Evolutionary conservation across 2,329 filamentous ascomycete genomes (phyloP), one percentile per base, ranked within the genome.

Genomic region (Acephala macrosclerotiorum): DNA sequence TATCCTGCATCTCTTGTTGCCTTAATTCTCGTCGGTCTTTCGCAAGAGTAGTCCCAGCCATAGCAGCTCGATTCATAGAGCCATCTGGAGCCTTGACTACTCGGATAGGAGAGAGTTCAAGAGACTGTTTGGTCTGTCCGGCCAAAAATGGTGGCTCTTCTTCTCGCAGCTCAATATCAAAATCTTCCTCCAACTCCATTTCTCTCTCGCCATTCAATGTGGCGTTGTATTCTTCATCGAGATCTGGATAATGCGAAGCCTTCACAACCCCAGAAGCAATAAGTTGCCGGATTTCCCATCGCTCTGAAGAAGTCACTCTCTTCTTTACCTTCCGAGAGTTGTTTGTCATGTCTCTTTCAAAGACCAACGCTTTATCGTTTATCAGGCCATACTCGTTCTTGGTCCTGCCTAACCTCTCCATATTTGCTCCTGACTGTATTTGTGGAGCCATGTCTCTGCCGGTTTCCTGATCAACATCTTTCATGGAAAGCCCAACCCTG

Each of bases 71-170:
- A 77, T 99, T 99, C 79, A 99, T 89, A 3, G 95, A 98, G n/a
- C 96, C 96, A 78, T 99, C 96, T 0, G 96, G 96, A 1, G 96
- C 96, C 79, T 98, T 98, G 73, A 99, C 93, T 25, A 99, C 94
- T 70, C 96, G 87, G 68, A 99, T 99, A 0, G 96, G 96, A 1
- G 94, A 97, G 3, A 99, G 81, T 75, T 99, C 96, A 9, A 99
- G 84, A 11, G 94, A 97, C 76, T 97, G 94, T 76, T 97, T 97
- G 0, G 96, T 99, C 78, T 99, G 96, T 3, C 96, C 96, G 16
- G 93, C 92, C 68, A 99, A 80, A 82, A 99, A 99, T 0, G 96
- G 96, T 0, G 96, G 96, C 75, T 99, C 96, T 73, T 99, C 96
- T 68, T 99, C 96, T 71, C 91, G 88, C 33, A 99, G 92, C 78